These are phyloP conservation scores for Leccinum subrobustum DNA, from an alignment of 1,284 basidiomycete species.

Conservation along the genomic window DNA sequence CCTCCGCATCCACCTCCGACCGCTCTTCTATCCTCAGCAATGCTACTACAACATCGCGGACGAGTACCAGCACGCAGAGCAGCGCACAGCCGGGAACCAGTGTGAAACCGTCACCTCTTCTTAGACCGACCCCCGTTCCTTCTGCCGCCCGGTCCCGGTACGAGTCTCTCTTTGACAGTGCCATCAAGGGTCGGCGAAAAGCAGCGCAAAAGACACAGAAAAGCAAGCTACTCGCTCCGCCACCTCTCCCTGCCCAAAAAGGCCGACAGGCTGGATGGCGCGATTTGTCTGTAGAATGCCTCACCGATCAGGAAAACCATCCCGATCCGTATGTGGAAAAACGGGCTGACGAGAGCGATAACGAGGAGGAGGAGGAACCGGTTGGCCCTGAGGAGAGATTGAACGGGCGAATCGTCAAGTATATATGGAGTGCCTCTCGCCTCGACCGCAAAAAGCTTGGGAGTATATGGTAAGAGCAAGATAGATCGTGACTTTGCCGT, in stretches of 20 bases:
- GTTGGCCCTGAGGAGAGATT: conserved; percentile 48
- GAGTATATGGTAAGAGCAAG: conserved; percentile 60
- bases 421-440: conserved; percentile 63
- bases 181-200: conserved; percentile 49
- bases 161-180: conserved; percentile 61
- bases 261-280: conserved; percentile 68
- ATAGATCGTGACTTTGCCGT: background rate
- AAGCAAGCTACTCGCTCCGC: conserved; percentile 34
- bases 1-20: conserved; percentile 49
- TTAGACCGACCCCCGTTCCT: conserved; percentile 65
- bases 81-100: conserved; percentile 23
- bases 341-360: conserved; percentile 29
- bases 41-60: conserved; percentile 45
- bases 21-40: conserved; percentile 61
- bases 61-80: conserved; percentile 41
- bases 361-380: conserved; percentile 29
- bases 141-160: conserved; percentile 61
- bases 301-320: conserved; percentile 46
- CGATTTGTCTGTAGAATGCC: conserved; percentile 71
- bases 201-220: conserved; percentile 37
- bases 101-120: conserved; percentile 28
- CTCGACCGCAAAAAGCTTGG: conserved; percentile 52
- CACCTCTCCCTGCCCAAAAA: conserved; percentile 42
- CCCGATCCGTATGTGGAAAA: conserved; percentile 18
- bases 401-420: conserved; percentile 52